phyloP scores from a whole-genome alignment of 2,329 filamentous ascomycete genomes.

The Neonectria ditissima region DNA sequence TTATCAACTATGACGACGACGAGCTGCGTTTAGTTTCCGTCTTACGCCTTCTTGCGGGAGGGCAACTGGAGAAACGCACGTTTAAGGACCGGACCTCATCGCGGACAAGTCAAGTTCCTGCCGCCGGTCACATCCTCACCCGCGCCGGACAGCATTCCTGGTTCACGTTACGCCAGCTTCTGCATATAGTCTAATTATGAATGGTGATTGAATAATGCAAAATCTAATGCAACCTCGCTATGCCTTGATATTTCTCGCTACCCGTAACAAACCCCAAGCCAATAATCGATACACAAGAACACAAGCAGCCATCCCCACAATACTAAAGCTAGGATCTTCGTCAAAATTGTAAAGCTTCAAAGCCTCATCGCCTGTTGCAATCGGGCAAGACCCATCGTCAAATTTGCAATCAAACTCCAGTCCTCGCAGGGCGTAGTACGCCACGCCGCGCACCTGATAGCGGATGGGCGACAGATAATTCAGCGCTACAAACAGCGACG shows the following conservation, averaged over 20 bases:
- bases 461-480: conserved; percentile 79
- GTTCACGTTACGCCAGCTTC: background rate
- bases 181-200: background rate
- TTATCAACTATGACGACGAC: background rate
- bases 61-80: no score
- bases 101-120: no score
- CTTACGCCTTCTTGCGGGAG: no score
- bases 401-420: conserved; percentile 72
- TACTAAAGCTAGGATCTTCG: conserved; percentile 68
- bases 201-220: background rate
- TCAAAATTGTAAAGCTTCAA: conserved; percentile 74
- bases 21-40: no score
- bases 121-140: no score
- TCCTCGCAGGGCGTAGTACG: conserved; percentile 70
- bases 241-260: background rate
- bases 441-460: conserved; percentile 74
- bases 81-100: no score
- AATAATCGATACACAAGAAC: conserved; percentile 73
- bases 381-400: conserved; percentile 68
- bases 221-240: background rate
- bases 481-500: conserved; percentile 70
- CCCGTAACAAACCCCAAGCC: conserved; percentile 58
- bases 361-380: conserved; percentile 73
- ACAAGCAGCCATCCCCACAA: conserved; percentile 71
- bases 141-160: background rate